Evolutionary conservation across 2,329 filamentous ascomycete genomes (phyloP).

Genomic region (Alternaria arbusti): DNA sequence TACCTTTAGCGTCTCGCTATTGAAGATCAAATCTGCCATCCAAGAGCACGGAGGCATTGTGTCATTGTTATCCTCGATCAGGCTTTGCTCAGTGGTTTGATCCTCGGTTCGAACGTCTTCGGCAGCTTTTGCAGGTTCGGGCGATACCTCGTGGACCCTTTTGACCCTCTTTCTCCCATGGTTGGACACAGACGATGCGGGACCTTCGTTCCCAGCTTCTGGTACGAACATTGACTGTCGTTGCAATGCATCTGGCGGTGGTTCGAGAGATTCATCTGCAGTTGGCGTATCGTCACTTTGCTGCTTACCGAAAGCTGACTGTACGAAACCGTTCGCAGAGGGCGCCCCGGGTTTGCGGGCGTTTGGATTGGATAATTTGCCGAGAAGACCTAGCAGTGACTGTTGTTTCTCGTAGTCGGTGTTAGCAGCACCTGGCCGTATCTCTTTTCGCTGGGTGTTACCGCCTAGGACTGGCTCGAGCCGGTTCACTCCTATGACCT

Average conservation of each 20-base stretch:
- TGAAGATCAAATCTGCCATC: constrained; percentile 33
- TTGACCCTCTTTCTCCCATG: not conserved
- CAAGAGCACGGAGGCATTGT: constrained; percentile 19
- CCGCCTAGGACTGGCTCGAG: constrained; percentile 31
- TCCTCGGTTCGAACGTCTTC: not conserved
- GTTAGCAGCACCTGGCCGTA: constrained; percentile 8
- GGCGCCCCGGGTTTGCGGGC: not conserved
- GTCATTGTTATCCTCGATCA: not conserved
- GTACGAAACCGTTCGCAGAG: not conserved
- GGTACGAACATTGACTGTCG: not conserved
- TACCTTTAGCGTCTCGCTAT: constrained; percentile 33
- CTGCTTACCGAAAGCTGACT: not conserved
- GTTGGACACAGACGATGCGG: not conserved
- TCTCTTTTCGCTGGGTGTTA: constrained; percentile 20
- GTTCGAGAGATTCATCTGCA: not conserved
- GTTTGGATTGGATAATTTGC: not conserved
- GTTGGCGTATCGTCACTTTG: not conserved
- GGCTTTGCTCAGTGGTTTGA: not conserved
- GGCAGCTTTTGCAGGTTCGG: not conserved
- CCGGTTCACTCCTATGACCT: constrained; percentile 18
- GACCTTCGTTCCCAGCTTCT: not conserved
- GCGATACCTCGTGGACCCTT: not conserved
- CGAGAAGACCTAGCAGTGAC: not conserved
- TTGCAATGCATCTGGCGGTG: not conserved
- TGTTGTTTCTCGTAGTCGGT: not conserved